A percentile compares a stretch with the other conserved stretches of the same genome.
These are phyloP conservation scores for Hypomontagnella monticulosa DNA, from an alignment of 495 filamentous ascomycete genomes.

Conservation along the genomic window DNA sequence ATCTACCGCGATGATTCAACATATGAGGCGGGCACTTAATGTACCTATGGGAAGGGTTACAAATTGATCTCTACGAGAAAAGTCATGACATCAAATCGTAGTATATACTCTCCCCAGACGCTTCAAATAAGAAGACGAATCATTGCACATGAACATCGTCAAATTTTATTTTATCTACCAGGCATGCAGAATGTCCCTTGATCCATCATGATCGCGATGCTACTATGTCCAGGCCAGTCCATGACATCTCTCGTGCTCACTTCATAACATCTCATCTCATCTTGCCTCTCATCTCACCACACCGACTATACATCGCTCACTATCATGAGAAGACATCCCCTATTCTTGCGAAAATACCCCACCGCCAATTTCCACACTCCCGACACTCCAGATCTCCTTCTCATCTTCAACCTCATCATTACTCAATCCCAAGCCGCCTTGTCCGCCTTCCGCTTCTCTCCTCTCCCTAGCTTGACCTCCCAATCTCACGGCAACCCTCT, in stretches of 20 bases:
- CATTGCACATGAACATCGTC: slow-evolving; percentile 4
- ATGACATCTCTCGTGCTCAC: not conserved
- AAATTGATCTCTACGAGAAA: too few species aligned
- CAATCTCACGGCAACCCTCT: slow-evolving; percentile 84
- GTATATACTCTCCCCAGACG: too few species aligned
- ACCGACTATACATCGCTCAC: not conserved
- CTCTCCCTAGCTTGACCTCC: slow-evolving; percentile 86
- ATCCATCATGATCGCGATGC: too few species aligned
- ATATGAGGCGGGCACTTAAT: too few species aligned
- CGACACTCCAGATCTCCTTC: slow-evolving; percentile 94
- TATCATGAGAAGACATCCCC: too few species aligned
- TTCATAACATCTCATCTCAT: slow-evolving; percentile 3
- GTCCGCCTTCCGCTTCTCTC: slow-evolving; percentile 87
- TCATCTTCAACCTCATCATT: slow-evolving; percentile 94
- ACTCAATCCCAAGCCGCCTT: slow-evolving; percentile 81
- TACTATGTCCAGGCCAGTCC: slow-evolving; percentile 17
- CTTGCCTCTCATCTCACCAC: slow-evolving; percentile 5
- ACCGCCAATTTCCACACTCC: slow-evolving; percentile 84
- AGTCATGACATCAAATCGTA: too few species aligned
- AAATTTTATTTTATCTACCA: slow-evolving; percentile 16
- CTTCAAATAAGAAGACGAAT: not conserved
- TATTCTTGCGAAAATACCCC: slow-evolving; percentile 62
- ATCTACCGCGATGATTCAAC: too few species aligned
- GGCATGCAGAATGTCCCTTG: slow-evolving; percentile 8
- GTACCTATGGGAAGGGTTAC: too few species aligned